phyloP scores from a whole-genome alignment of 2,329 filamentous ascomycete genomes.

The Gyromitra esculenta region DNA sequence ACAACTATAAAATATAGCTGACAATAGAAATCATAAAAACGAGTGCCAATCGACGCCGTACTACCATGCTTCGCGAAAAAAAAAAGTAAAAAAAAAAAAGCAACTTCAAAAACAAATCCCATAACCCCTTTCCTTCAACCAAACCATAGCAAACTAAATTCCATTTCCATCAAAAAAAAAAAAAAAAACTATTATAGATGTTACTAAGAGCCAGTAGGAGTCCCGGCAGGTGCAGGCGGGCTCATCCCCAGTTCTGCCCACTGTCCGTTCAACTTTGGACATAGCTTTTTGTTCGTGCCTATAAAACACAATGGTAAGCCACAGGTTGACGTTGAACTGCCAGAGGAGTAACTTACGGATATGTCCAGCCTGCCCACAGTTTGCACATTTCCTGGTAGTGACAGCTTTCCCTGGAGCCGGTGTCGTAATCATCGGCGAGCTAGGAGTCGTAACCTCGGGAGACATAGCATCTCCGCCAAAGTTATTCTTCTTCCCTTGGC shows the following conservation, averaged over 20 bases:
- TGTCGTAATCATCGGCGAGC: conserved; percentile 53
- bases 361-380: conserved; percentile 94
- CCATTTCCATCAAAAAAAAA: conserved; percentile 1
- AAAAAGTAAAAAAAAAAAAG: conserved; percentile 8
- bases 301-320: conserved; percentile 3
- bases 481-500: conserved; percentile 55
- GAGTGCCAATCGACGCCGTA: conserved; percentile 24
- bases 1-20: not conserved
- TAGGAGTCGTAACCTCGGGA: conserved; percentile 53
- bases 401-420: conserved; percentile 45
- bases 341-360: conserved; percentile 65
- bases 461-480: conserved; percentile 55
- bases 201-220: conserved; percentile 45
- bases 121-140: conserved; percentile 17
- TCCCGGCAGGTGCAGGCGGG: conserved; percentile 50
- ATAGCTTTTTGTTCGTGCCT: conserved; percentile 58
- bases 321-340: not conserved
- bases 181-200: not conserved
- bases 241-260: conserved; percentile 54
- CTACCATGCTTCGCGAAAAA: conserved; percentile 27
- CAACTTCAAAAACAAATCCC: conserved; percentile 12
- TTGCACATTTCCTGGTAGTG: conserved; percentile 92
- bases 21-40: conserved; percentile 9
- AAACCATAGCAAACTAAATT: conserved; percentile 1
- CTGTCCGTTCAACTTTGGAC: conserved; percentile 56